phyloP scores from a whole-genome alignment of 2,329 filamentous ascomycete genomes.

The Microsporum canis region DNA sequence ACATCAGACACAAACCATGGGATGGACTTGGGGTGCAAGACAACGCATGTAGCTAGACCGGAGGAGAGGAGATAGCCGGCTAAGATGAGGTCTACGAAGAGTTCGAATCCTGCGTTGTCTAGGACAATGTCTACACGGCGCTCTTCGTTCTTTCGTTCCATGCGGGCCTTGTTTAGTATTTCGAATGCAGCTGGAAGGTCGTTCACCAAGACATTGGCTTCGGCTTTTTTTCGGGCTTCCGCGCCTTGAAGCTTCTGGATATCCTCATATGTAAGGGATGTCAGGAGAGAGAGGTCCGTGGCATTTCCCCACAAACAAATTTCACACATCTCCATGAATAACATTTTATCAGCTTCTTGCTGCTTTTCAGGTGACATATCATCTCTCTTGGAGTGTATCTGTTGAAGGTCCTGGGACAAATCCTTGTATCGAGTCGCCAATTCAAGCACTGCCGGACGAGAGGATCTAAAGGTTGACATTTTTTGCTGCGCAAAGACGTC shows the following conservation, averaged over 20 bases:
- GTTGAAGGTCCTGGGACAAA: constrained; percentile 55
- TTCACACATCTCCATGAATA: constrained; percentile 90
- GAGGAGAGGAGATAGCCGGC: constrained; percentile 79
- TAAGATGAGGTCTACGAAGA: constrained; percentile 88
- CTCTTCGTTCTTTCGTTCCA: constrained; percentile 48
- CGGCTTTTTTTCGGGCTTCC: constrained; percentile 69
- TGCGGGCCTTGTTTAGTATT: constrained; percentile 53
- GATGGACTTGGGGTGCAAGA: constrained; percentile 87
- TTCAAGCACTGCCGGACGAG: constrained; percentile 72
- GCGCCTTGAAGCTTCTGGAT: constrained; percentile 93
- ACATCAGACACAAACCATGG: constrained; percentile 99
- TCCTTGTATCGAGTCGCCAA: constrained; percentile 68
- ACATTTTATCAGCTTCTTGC: constrained; percentile 58
- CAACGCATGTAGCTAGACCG: constrained; percentile 71
- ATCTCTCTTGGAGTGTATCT: constrained; percentile 28
- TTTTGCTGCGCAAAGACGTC: constrained; percentile 87
- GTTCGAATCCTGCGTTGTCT: constrained; percentile 93
- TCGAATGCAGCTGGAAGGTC: constrained; percentile 65
- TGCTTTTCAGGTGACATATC: constrained; percentile 33
- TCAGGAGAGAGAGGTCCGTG: constrained; percentile 83
- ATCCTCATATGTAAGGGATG: constrained; percentile 83
- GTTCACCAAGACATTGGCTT: constrained; percentile 87
- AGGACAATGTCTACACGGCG: constrained; percentile 86
- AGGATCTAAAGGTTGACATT: constrained; percentile 82
- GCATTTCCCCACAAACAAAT: constrained; percentile 97